A percentile compares a stretch with the other conserved stretches of the same genome.
Conservation (phyloP, 495 filamentous ascomycete genomes). For the Penicillium arizonense region DNA sequence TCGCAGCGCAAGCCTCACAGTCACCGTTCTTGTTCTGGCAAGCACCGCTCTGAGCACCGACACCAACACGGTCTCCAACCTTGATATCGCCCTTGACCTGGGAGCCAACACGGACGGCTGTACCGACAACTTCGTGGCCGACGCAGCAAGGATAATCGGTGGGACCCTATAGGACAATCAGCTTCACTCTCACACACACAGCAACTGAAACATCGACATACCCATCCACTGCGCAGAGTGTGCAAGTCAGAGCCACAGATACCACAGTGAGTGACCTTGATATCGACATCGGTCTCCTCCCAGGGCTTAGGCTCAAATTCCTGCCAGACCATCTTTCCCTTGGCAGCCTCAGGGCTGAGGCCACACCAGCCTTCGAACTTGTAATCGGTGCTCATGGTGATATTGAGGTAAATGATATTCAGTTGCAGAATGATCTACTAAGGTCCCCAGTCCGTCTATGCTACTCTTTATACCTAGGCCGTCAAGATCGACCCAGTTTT, state of each 20-base stretch:
- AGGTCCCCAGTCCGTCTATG: not conserved
- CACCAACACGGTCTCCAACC: slow-evolving; percentile 81
- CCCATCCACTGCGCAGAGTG: slow-evolving; percentile 73
- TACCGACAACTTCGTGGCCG: slow-evolving; percentile 84
- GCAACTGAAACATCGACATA: slow-evolving; percentile 9
- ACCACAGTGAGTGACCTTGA: slow-evolving; percentile 37
- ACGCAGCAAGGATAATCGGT: slow-evolving; percentile 73
- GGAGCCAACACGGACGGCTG: slow-evolving; percentile 69
- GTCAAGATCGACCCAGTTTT: not conserved
- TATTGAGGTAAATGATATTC: slow-evolving; percentile 3
- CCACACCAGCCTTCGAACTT: slow-evolving; percentile 83
- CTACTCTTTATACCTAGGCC: slow-evolving; percentile 7
- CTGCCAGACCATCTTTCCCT: slow-evolving; percentile 76
- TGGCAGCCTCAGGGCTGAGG: slow-evolving; percentile 42
- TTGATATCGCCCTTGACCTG: slow-evolving; percentile 61
- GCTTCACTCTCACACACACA: not conserved
- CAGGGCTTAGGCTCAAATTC: slow-evolving; percentile 75
- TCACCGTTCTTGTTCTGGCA: slow-evolving; percentile 57
- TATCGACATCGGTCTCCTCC: slow-evolving; percentile 67
- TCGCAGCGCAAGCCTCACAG: slow-evolving; percentile 66
- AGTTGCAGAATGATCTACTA: not conserved
- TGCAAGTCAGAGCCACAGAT: slow-evolving; percentile 62
- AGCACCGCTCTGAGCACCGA: slow-evolving; percentile 77
- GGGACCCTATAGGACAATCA: slow-evolving; percentile 30
- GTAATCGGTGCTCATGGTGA: slow-evolving; percentile 33